phyloP scores from a whole-genome alignment of 2,329 filamentous ascomycete genomes.

The Aspergillus ibericus region DNA sequence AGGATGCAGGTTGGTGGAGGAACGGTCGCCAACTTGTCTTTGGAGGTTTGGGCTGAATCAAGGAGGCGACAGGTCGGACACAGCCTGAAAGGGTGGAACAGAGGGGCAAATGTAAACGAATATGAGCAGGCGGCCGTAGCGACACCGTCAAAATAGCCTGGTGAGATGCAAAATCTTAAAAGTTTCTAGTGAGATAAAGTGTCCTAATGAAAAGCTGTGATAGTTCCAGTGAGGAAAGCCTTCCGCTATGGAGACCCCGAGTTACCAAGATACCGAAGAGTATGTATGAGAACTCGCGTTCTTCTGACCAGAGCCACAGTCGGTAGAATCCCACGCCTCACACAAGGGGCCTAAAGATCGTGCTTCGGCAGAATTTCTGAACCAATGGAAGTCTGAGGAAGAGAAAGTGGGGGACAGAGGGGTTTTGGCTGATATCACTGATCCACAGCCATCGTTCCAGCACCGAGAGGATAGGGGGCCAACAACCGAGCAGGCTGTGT shows the following conservation, averaged over 20 bases:
- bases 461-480: constrained; percentile 12
- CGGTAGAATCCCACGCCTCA: constrained; percentile 9
- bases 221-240: background rate
- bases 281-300: constrained; percentile 3
- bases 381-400: constrained; percentile 16
- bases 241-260: background rate
- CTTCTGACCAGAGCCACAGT: background rate
- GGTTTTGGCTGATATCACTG: constrained; percentile 21
- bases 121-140: background rate
- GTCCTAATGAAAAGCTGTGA: background rate
- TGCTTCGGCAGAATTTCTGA: constrained; percentile 13
- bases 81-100: background rate
- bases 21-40: background rate
- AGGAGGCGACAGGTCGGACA: background rate
- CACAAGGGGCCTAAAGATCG: constrained; percentile 7
- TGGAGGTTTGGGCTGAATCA: background rate
- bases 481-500: constrained; percentile 14
- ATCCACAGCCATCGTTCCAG: constrained; percentile 20
- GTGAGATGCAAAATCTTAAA: background rate
- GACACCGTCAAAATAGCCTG: background rate
- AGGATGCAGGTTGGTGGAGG: background rate
- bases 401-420: constrained; percentile 16
- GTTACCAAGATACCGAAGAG: background rate
- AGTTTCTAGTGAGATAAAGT: background rate
- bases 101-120: background rate